These are phyloP conservation scores for Lactuca sativa DNA, from an alignment of 129 eudicot genomes.

Conservation along the genomic window DNA sequence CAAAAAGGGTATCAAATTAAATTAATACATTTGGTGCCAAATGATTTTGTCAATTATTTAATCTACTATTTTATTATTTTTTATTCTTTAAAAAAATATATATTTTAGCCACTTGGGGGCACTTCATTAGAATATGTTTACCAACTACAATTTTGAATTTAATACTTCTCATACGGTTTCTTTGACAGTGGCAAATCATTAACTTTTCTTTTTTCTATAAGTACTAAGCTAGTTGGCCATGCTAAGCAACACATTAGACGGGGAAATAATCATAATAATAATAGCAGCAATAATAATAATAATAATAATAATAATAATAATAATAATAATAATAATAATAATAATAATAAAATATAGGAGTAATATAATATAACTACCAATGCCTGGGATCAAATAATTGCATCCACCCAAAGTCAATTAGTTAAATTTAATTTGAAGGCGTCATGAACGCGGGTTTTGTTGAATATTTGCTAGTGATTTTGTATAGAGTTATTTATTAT, in stretches of 20 bases:
- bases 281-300: not conserved
- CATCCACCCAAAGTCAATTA: constrained; percentile 30
- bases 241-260: constrained; percentile 22
- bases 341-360: not conserved
- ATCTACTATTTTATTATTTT: not conserved
- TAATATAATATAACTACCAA: too few species aligned
- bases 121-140: constrained; percentile 7
- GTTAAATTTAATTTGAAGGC: constrained; percentile 9
- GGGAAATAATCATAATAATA: constrained; percentile 27
- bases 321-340: not conserved
- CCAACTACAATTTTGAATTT: constrained; percentile 28
- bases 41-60: constrained; percentile 9
- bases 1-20: constrained; percentile 26
- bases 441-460: too few species aligned
- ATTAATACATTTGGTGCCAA: constrained; percentile 16
- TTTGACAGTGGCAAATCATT: constrained; percentile 2
- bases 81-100: not conserved
- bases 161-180: not conserved
- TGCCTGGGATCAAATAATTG: constrained; percentile 3
- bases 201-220: constrained; percentile 11
- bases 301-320: not conserved
- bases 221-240: constrained; percentile 14
- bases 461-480: constrained; percentile 3
- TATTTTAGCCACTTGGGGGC: constrained; percentile 21
- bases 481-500: not conserved